Evolutionary conservation across 805 yeast genomes (phyloP), one percentile per base, ranked within the genome.

Genomic region (Starmera quercuum): DNA sequence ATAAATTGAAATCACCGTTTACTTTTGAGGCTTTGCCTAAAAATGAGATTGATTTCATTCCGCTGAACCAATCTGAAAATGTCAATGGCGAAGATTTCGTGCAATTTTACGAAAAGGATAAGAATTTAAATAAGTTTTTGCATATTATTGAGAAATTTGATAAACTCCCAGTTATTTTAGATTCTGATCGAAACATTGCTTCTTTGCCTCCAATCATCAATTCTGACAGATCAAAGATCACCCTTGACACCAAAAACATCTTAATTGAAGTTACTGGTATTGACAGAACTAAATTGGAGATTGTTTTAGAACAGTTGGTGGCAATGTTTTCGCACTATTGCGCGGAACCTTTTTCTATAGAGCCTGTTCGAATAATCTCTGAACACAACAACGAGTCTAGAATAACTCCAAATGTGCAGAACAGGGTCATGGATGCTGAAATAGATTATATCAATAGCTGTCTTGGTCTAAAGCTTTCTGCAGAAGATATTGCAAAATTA

Each of bases 121-220:
- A 82, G 66, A 85, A 92, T 56, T 66, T 92, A 49, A 88, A 95
- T 47, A 83, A 83, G 59, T 92, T 74, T 62, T 73, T 90, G 48
- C 95, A 81, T 54, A 83, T 92, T 49, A 85, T 92, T 57, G 78
- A 75, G 53, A 84, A 84, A 58, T 78, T 87, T 21, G 94, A 95
- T 18, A 92, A 83, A 32, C 85, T 74, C 59, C 99, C 99, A 18
- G 86, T 88, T 24, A 83, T 90, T 49, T 70, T 78, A 49, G 98
- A 92, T 61, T 60, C 79, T 37, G 68, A 76, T 27, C 73, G 79
- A 50, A 70, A 73, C 7, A 92, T 92, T 34, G 80, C 94, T 51
- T 88, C 97, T 6, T 63, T 92, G 68, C 99, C 99, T 33, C 99
- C 99, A 44, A 82, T 92, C 54, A 94, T 92, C 66, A 92, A 92